Base-by-base conservation (phyloP, 225 moss, liverwort and hornwort species). In the Climacium dendroides region DNA sequence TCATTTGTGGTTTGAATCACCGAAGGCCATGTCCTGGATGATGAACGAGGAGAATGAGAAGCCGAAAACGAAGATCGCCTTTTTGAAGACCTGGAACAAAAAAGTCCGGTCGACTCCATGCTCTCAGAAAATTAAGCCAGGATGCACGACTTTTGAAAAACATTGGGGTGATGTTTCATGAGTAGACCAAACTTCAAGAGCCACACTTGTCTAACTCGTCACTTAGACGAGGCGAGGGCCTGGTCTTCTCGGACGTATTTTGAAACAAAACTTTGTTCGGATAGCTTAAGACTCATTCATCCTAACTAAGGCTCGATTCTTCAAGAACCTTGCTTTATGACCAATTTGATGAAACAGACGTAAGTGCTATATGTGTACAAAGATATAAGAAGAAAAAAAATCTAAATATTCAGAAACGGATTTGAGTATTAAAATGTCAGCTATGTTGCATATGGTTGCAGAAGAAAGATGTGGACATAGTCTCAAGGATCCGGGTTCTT, bases 401-500 rank as follows among this genome's bases (percentile, higher is more conserved):
- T 34, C 13, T 32, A 20, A 74, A 7, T 34, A 32, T 13, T 12
- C 34, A 32, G 19, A 48, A 48, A 4, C 32, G 34, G 34, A 20
- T 50, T 50, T 50, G 50, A 74, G 50, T 3, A 50, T 19, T 29
- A 41, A 45, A 15, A 22, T 61, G 47, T 34, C 15, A 41, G 15
- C 5, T 83, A 10, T 70, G 55, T 55, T 70, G 83, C 15, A 20
- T 39, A 28, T 86, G 53, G 20, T 24, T 74, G 87, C 86, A 89
- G 91, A 87, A 43, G 76, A 87, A 76, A 74, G 87, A 82, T 19
- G 89, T 92, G 39, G 92, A 93, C 71, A 66, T 94, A 47, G 76
- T 91, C 16, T 91, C 95, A 26, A 94, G 83, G 78, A 91, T 97
- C 34, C 93, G 96, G 74, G 84, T 97, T 37, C 88, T 96, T 52